phyloP scores from a whole-genome alignment of 116 monocot species.

The Zostera marina region DNA sequence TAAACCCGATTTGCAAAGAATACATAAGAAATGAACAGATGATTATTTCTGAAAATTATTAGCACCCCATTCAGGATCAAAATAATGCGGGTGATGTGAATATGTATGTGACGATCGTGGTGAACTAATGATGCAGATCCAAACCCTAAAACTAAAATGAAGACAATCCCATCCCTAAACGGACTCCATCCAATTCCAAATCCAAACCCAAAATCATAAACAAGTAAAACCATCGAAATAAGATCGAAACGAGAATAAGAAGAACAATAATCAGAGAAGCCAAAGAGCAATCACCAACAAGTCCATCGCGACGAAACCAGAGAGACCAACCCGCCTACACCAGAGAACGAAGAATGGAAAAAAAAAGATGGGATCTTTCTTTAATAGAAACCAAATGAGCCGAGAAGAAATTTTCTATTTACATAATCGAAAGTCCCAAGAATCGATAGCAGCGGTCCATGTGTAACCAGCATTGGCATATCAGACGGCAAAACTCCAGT shows the following conservation, averaged over 20 bases:
- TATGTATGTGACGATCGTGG: too few relatives aligned
- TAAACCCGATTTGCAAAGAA: not conserved
- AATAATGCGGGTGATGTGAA: too few relatives aligned
- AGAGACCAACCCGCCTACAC: not conserved
- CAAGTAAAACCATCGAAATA: not conserved
- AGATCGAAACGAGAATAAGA: not conserved
- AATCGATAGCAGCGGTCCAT: conserved; percentile 1
- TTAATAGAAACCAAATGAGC: not conserved
- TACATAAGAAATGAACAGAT: too few relatives aligned
- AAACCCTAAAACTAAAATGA: not conserved
- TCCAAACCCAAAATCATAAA: not conserved
- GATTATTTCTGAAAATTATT: too few relatives aligned
- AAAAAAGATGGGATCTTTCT: not conserved
- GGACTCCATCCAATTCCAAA: not conserved
- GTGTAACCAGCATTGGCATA: not conserved
- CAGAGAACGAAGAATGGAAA: not conserved
- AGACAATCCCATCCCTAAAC: not conserved
- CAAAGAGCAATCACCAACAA: not conserved
- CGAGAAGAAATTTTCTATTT: not conserved
- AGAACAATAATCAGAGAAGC: not conserved
- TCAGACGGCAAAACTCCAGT: not conserved
- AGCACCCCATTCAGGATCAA: too few relatives aligned
- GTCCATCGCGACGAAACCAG: not conserved
- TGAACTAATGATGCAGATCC: not conserved
- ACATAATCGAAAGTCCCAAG: conserved; percentile 5